A percentile compares a stretch with the other conserved stretches of the same genome.
Conservation (phyloP, 2,329 filamentous ascomycete genomes). For the Botrytis porri region DNA sequence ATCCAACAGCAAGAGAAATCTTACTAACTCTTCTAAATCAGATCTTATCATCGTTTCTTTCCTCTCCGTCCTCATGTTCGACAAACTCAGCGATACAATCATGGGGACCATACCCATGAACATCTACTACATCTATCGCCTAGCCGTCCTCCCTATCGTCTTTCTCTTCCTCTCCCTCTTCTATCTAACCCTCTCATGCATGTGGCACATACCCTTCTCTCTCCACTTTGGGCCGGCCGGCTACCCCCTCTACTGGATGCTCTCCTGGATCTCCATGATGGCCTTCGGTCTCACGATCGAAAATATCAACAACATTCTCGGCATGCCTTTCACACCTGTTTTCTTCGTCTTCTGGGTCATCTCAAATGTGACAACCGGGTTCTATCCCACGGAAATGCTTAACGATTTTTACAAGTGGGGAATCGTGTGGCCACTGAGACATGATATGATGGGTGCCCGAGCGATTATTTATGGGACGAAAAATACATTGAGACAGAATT, state of each 20-base stretch:
- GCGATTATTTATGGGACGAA: conserved; percentile 27
- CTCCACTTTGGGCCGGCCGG: conserved; percentile 25
- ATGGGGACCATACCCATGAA: conserved; percentile 25
- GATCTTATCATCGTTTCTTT: conserved; percentile 29
- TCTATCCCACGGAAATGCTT: conserved; percentile 26
- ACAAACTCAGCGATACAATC: conserved; percentile 24
- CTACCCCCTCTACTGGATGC: conserved; percentile 28
- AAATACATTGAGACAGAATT: conserved; percentile 25
- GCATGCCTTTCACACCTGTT: conserved; percentile 26
- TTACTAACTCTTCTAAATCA: background rate
- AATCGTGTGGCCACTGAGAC: conserved; percentile 25
- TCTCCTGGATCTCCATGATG: conserved; percentile 27
- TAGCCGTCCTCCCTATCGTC: conserved; percentile 20
- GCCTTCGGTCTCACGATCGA: conserved; percentile 28
- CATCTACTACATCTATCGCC: conserved; percentile 25
- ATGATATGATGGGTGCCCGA: conserved; percentile 25
- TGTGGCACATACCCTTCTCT: conserved; percentile 25
- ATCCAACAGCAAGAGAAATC: background rate
- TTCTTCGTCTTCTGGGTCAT: conserved; percentile 31
- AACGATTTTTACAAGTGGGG: conserved; percentile 27
- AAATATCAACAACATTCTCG: conserved; percentile 26
- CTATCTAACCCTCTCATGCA: conserved; percentile 24
- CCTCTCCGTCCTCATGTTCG: conserved; percentile 27
- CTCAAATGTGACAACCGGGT: conserved; percentile 26
- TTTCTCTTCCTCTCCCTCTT: conserved; percentile 26